Base-by-base conservation (phyloP, 768 basidiomycete species). In the Leccinum variicolor region DNA sequence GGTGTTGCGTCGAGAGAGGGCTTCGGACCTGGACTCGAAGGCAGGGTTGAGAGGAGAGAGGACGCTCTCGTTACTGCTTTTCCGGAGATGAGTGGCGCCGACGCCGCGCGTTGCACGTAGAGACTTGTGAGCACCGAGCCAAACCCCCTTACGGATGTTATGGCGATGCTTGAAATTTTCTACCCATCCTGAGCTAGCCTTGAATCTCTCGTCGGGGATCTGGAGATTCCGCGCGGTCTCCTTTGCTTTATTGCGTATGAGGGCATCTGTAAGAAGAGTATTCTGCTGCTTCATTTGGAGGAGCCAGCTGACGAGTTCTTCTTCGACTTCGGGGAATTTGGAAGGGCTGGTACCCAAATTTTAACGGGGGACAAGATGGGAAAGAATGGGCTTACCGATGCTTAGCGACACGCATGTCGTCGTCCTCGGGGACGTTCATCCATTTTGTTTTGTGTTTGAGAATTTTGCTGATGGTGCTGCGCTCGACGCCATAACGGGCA, bases 401-500 rank as follows among this genome's bases (percentile, higher is more conserved):
- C 68, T 89, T 89, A n/a, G 85, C 79, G 57, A 84, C 77, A 52
- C 80, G 79, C 59, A 82, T 76, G 57, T 77, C 79, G 57, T 82
- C 81, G 65, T 84, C 81, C 55, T 81, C 80, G 14, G 81, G 78
- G 41, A 89, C 79, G 62, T 81, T 84, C 67, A 94, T 75, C 92
- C 92, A 95, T 62, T 84, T 83, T n/a, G 80, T 78, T 73, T 89
- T 92, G 66, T 88, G 76, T 72, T 94, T 94, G 62, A 94, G 79
- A 61, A 93, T 94, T 75, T 95, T 94, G 74, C 89, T 90, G 71
- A 95, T 87, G n/a, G 93, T 95, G 74, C 91, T 94, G 53, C 93
- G 85, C 67, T 95, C 93, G 58, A 94, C 88, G 51, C 83, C 82
- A 69, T 87, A 94, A 31, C 76, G 74, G 11, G 76, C 76, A 5